Percentiles rank a stretch among this genome's conserved stretches.
Conservation (phyloP, 305 asterid genomes). For the Solanum hybrid region DNA sequence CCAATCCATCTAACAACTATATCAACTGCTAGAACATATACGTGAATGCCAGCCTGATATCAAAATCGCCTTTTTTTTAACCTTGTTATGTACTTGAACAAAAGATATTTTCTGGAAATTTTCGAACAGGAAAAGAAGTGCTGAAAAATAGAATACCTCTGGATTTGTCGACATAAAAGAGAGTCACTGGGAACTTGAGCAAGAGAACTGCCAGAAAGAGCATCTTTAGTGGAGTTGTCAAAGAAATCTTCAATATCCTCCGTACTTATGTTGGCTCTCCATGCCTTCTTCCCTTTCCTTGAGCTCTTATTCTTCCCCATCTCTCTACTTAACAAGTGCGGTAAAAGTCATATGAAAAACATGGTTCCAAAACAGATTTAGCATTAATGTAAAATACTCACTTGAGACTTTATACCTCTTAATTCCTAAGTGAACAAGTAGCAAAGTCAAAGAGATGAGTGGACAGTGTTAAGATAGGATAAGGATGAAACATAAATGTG, state of each 20-base stretch:
- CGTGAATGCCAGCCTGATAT: neutral
- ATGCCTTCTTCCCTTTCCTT: constrained; percentile 89
- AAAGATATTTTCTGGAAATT: neutral
- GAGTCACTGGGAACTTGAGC: constrained; percentile 61
- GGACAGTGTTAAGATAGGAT: neutral
- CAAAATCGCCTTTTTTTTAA: neutral
- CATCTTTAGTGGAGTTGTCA: constrained; percentile 84
- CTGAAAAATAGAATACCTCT: constrained; percentile 35
- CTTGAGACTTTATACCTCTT: neutral
- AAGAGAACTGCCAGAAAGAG: constrained; percentile 91
- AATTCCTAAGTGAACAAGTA: neutral
- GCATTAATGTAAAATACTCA: neutral
- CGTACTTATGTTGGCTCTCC: constrained; percentile 94
- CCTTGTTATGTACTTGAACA: neutral
- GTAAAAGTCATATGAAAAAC: neutral
- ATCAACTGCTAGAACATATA: neutral
- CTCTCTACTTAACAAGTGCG: neutral
- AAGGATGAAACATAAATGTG: too few species aligned
- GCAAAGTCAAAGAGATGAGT: neutral
- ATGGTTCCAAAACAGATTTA: neutral
- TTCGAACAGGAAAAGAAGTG: neutral
- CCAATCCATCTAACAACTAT: neutral
- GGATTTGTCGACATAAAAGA: constrained; percentile 76
- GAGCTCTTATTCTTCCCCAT: constrained; percentile 91
- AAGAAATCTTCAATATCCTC: constrained; percentile 74